phyloP scores from a whole-genome alignment of 202 grass and related monocot genomes.

The Elaeis oleifera region DNA sequence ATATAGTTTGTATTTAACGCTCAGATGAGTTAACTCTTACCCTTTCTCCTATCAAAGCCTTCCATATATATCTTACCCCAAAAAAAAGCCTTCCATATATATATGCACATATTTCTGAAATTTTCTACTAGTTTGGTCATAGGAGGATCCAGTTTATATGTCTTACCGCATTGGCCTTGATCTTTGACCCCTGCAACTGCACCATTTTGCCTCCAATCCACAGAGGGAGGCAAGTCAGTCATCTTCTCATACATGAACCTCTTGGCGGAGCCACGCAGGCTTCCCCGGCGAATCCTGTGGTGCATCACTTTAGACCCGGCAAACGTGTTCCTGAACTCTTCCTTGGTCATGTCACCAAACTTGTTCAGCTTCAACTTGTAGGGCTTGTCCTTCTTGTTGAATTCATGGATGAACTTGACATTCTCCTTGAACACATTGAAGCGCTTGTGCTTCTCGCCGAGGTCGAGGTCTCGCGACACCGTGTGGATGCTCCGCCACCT shows the following conservation, averaged over 20 bases:
- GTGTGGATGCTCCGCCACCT: conserved; percentile 12
- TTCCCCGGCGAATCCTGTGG: not conserved
- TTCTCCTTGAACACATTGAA: conserved; percentile 3
- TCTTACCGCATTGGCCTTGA: conserved; percentile 15
- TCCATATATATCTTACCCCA: too few relatives aligned
- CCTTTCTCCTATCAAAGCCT: too few relatives aligned
- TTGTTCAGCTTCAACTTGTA: conserved; percentile 12
- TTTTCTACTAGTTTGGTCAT: too few relatives aligned
- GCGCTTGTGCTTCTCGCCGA: conserved; percentile 1
- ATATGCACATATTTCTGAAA: too few relatives aligned
- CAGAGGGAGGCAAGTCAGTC: not conserved
- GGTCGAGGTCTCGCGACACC: not conserved
- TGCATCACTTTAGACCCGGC: not conserved
- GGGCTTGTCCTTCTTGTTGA: conserved; percentile 6
- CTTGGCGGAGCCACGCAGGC: too few relatives aligned
- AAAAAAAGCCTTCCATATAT: too few relatives aligned
- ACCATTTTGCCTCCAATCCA: conserved; percentile 15
- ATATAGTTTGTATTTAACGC: too few relatives aligned
- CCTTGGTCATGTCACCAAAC: conserved; percentile 7
- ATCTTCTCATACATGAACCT: conserved; percentile 3
- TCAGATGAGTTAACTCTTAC: too few relatives aligned
- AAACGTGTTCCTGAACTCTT: conserved; percentile 8
- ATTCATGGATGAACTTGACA: not conserved
- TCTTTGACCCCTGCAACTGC: conserved; percentile 5
- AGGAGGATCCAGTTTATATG: too few relatives aligned